Evolutionary conservation across 1,139 yeast genomes (phyloP), one percentile per base, ranked within the genome.

Genomic region (Arxiozyma slooffiae): DNA sequence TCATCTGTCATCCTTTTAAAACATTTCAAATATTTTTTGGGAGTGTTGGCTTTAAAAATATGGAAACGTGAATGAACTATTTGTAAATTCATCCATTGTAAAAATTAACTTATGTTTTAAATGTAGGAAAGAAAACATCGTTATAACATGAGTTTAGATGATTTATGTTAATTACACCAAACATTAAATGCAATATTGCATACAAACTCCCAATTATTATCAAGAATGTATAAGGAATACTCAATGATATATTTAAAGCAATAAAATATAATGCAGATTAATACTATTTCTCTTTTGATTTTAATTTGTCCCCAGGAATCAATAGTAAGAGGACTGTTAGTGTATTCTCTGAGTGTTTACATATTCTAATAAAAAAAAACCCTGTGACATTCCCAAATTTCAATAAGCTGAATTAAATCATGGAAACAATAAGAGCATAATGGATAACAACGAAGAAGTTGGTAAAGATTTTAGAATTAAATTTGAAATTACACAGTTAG

Each of bases 61-160:
- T 89, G 97, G 96, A 97, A 90, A 67, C 86, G 96, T 0, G 81
- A 96, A 0, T 85, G 90, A 61, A 81, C 89, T 44, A 80, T 92
- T 37, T 86, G 86, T 52, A 84, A 86, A 60, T 72, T 92, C 43
- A 78, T 79, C 26, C 90, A 88, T 62, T 87, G n/a, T n/a, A 96
- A 1, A 76, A 85, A 1, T 72, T 87, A 60, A 77, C 81, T 41
- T 72, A 74, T 38, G 76, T 80, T 16, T 67, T 92, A 22, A 96
- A 90, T 65, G 70, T 80, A 37, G 80, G 78, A 0, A 74, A 81
- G 0, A 97, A 97, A 9, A 82, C 80, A 61, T 79, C 77, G 51
- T 75, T 83, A 38, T 92, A 85, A 61, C 79, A 79, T 55, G 73
- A 75, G 24, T 94, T 95, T 1, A 81, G 87, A 11, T 75, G 78